These are phyloP conservation scores for Haplosporangium gracile DNA, from an alignment of 192 early-diverging fungal genomes.

Conservation along the genomic window DNA sequence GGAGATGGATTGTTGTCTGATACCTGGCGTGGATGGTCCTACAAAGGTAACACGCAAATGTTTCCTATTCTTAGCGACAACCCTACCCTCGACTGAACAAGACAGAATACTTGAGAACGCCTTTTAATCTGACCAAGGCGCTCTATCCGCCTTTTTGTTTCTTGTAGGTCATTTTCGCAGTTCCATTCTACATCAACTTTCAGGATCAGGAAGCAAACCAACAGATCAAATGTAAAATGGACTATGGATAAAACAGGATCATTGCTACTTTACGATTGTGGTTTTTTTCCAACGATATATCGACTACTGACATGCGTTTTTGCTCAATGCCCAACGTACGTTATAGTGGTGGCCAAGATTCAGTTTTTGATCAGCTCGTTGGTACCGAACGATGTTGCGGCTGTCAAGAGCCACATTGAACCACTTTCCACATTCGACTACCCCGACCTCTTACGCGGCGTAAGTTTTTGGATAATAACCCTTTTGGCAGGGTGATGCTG, in stretches of 20 bases:
- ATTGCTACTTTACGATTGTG: too few species aligned
- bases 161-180: conserved; percentile 44
- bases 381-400: conserved; percentile 35
- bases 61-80: background rate
- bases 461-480: background rate
- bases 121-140: too few species aligned
- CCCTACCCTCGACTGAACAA: too few species aligned
- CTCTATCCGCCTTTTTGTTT: background rate
- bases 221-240: conserved; percentile 15
- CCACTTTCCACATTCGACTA: conserved; percentile 26
- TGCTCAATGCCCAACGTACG: background rate
- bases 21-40: conserved; percentile 35
- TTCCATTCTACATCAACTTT: conserved; percentile 34
- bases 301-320: background rate
- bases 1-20: conserved; percentile 52
- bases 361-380: conserved; percentile 45
- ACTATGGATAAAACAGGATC: background rate
- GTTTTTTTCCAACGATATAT: background rate
- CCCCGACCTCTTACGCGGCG: conserved; percentile 24
- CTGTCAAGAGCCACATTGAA: conserved; percentile 38
- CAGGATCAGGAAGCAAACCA: conserved; percentile 1
- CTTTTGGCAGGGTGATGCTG: background rate
- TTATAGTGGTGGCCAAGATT: conserved; percentile 34
- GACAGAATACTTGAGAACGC: too few species aligned
- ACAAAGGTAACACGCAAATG: conserved; percentile 35